Percentiles rank a stretch among this genome's conserved stretches.
Conservation (phyloP, 306 rosid genomes). For the Chamaecrista fasciculata region DNA sequence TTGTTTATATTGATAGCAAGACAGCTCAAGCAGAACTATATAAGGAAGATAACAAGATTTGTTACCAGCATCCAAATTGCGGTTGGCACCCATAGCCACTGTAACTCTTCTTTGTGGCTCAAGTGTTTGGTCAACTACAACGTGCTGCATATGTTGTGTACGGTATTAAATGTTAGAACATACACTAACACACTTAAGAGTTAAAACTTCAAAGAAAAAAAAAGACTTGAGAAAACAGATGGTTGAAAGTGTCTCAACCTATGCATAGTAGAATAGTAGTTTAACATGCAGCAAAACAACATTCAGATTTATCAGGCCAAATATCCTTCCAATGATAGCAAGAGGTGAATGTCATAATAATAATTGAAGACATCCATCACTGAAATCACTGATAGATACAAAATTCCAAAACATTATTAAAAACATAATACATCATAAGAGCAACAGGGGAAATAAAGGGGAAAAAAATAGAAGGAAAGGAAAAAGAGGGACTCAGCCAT, state of each 20-base stretch:
- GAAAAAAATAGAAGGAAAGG: background rate
- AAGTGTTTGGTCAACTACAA: slow-evolving; percentile 66
- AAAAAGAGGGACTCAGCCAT: background rate
- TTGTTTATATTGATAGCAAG: background rate
- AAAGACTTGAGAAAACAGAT: slow-evolving; percentile 3
- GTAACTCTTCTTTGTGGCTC: slow-evolving; percentile 87
- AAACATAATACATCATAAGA: background rate
- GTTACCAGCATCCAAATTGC: slow-evolving; percentile 76
- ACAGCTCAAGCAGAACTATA: slow-evolving; percentile 23
- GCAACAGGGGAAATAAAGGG: slow-evolving; percentile 5
- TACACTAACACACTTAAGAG: slow-evolving; percentile 12
- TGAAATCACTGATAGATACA: slow-evolving; percentile 13
- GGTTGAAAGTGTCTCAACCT: slow-evolving; percentile 7
- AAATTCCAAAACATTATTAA: slow-evolving; percentile 10
- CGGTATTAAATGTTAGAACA: slow-evolving; percentile 39
- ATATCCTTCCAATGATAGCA: background rate
- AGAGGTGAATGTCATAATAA: slow-evolving; percentile 2
- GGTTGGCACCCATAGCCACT: slow-evolving; percentile 88
- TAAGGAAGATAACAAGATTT: background rate
- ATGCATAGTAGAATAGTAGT: slow-evolving; percentile 13
- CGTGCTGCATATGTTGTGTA: slow-evolving; percentile 54
- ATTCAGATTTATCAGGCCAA: slow-evolving; percentile 21
- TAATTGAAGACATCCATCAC: slow-evolving; percentile 11
- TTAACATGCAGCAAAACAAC: slow-evolving; percentile 13
- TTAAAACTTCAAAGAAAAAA: slow-evolving; percentile 4